Conservation (phyloP, 164 flowering plant genomes). For the Magnolia officinalis region DNA sequence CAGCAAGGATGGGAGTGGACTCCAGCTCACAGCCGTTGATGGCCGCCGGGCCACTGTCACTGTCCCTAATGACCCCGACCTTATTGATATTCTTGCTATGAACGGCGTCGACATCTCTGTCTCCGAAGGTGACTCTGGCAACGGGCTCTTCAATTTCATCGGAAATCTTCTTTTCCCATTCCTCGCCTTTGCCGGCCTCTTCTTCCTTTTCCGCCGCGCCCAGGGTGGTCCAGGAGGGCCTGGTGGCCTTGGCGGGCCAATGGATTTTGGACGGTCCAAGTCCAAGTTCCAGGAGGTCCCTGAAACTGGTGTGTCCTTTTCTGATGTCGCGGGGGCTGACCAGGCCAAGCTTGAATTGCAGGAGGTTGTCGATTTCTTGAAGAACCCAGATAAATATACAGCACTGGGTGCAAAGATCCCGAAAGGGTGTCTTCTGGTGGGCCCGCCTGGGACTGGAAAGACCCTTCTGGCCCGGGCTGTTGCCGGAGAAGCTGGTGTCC, state of each 20-base stretch:
- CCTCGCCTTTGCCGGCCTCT: constrained; percentile 81
- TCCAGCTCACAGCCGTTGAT: constrained; percentile 88
- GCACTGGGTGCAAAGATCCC: constrained; percentile 93
- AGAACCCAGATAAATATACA: constrained; percentile 91
- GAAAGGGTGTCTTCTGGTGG: constrained; percentile 90
- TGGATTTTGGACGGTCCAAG: constrained; percentile 90
- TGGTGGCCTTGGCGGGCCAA: constrained; percentile 94
- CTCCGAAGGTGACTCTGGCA: constrained; percentile 88
- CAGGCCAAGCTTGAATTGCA: constrained; percentile 89
- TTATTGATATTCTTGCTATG: constrained; percentile 94
- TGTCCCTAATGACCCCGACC: constrained; percentile 90
- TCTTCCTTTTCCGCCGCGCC: constrained; percentile 75
- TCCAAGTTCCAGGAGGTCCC: constrained; percentile 96
- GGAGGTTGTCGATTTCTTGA: constrained; percentile 94
- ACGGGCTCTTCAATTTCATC: constrained; percentile 64
- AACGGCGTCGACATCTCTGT: constrained; percentile 97
- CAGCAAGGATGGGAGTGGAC: constrained; percentile 77
- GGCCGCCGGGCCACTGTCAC: constrained; percentile 79
- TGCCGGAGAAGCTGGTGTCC: constrained; percentile 91
- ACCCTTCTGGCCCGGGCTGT: constrained; percentile 89
- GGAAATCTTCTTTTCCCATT: constrained; percentile 80
- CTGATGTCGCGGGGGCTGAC: constrained; percentile 95
- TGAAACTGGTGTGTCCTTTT: constrained; percentile 81
- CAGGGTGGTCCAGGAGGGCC: constrained; percentile 97
- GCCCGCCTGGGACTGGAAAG: constrained; percentile 97